These are phyloP conservation scores for Epichloe hybrida DNA, from an alignment of 2,329 filamentous ascomycete genomes.

Conservation along the genomic window DNA sequence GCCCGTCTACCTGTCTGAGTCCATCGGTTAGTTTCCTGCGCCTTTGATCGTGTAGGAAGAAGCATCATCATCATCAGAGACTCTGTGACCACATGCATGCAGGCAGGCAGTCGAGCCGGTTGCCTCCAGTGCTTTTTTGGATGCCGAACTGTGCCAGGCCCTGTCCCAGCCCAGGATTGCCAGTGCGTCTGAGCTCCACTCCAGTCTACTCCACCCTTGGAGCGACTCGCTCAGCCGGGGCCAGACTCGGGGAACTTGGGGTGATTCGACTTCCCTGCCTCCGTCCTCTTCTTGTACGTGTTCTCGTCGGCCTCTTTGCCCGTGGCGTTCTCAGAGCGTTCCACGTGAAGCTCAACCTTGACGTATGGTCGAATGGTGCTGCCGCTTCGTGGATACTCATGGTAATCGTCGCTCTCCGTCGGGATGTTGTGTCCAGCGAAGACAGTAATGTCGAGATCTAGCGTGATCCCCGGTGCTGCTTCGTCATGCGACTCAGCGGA, in stretches of 20 bases:
- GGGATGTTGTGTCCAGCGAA: slow-evolving; percentile 62
- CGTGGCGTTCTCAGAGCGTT: slow-evolving; percentile 33
- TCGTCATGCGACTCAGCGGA: slow-evolving; percentile 27
- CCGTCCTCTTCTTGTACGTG: slow-evolving; percentile 46
- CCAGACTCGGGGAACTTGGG: slow-evolving; percentile 42
- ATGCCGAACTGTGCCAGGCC: neutral
- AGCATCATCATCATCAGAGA: no score
- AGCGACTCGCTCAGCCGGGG: slow-evolving; percentile 4
- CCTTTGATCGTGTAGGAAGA: no score
- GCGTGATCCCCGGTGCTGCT: slow-evolving; percentile 33
- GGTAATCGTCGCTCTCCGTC: slow-evolving; percentile 16
- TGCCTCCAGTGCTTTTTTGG: neutral
- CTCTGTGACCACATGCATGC: no score
- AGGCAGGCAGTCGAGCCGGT: no score
- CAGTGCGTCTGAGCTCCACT: slow-evolving; percentile 1
- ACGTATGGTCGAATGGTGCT: slow-evolving; percentile 52
- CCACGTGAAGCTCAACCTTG: slow-evolving; percentile 69
- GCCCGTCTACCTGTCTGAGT: neutral
- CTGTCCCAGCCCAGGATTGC: neutral
- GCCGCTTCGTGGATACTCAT: slow-evolving; percentile 17
- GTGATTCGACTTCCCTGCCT: slow-evolving; percentile 41
- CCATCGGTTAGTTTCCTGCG: neutral
- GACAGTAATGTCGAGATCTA: slow-evolving; percentile 59
- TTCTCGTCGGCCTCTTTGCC: slow-evolving; percentile 28
- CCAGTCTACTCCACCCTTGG: slow-evolving; percentile 1